Evolutionary conservation across 2,329 filamentous ascomycete genomes (phyloP).

Genomic region (Alternaria triticimaculans): DNA sequence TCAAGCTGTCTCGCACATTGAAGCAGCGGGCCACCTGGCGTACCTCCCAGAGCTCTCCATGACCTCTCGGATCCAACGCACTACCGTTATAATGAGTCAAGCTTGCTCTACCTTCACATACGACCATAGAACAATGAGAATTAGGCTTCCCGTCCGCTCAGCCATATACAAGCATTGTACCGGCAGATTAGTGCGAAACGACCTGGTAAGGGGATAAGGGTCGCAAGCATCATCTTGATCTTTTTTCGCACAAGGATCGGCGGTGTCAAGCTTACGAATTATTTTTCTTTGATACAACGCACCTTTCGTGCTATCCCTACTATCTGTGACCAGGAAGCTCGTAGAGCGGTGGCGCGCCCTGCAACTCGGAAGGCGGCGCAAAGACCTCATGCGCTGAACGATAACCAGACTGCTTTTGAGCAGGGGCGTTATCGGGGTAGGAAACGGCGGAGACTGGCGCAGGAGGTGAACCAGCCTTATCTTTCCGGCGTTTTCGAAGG

Average conservation of each 20-base stretch:
- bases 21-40: neutral
- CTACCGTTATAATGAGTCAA: too few relatives aligned
- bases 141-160: too few relatives aligned
- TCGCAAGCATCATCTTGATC: neutral
- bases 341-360: neutral
- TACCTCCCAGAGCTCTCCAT: neutral
- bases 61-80: too few relatives aligned
- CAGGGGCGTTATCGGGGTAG: neutral
- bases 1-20: neutral
- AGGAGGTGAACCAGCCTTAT: neutral
- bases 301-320: accelerated
- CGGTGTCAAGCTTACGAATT: neutral
- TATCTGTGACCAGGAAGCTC: neutral
- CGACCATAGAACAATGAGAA: too few relatives aligned
- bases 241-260: neutral
- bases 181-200: neutral
- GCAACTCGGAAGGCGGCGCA: neutral
- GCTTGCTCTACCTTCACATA: too few relatives aligned
- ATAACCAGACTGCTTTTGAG: neutral
- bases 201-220: neutral
- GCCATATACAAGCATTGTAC: too few relatives aligned
- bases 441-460: neutral
- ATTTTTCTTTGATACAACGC: neutral
- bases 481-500: neutral
- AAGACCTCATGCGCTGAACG: neutral